Base-by-base conservation (phyloP, 331 rosid genomes). In the Spiraea crenata region DNA sequence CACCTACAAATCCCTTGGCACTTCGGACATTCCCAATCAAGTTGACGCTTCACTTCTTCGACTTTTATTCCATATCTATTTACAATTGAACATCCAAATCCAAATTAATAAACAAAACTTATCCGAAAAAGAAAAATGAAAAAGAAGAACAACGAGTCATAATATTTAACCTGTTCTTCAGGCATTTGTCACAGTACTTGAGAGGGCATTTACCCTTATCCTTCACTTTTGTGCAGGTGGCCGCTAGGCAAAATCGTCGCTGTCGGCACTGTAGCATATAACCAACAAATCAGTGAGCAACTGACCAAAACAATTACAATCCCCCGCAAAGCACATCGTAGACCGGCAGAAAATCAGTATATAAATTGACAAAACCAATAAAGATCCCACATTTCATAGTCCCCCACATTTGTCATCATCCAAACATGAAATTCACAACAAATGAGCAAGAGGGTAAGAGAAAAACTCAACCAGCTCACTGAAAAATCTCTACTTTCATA, bases 1-100 rank as follows among this genome's bases (percentile, higher is more conserved):
- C 99, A 91, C 58, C 87, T 93, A 79, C 99, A 93, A 12, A 77
- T 57, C 68, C 84, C 91, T 79, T 83, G 77, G 76, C 99, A 93
- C 73, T 46, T 93, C 6, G 99, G 97, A 69, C 99, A 93, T 3
- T 5, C 41, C 99, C 99, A 93, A 19, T 82, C 77, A 19, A 35
- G 69, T 80, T 75, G 35, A 50, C 13, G 63, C 2, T 49, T 78
- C 20, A 83, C 89, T 62, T 76, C 84, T 64, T 87, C 83, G 4
- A 88, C 92, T 20, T 77, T 80, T 80, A 87, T 95, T 20, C 97
- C 97, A 63, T 90, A 92, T 69, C 98, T 92, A 70, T 56, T 57
- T 50, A 50, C 81, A 19, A 56, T 35, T 13, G 17, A 9, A 39
- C 3, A 69, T 20, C 63, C 57, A 54, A 14, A 7, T 17, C 14